Evolutionary conservation across 2,329 filamentous ascomycete species (phyloP), one percentile per base, ranked within the genome.

Genomic region (Clarireedia paspali): DNA sequence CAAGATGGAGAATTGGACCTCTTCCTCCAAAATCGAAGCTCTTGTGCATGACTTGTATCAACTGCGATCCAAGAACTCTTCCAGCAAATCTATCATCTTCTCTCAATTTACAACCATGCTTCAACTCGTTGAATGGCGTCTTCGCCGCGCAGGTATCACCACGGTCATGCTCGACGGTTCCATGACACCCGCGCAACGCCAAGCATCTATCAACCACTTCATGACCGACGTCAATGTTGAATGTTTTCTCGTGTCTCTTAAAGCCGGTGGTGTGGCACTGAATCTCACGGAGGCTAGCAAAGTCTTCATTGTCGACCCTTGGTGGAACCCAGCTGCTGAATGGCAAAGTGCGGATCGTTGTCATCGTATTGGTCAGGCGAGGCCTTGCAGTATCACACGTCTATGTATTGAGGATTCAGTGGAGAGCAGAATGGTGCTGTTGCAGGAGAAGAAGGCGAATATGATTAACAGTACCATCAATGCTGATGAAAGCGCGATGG

Each of bases 241-340:
- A 71, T 94, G 95, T 57, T 99, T 99, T 71, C 76, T 99, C 1
- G 94, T 99, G 0, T 96, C 91, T 0, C 78, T 99, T 59, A 97
- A 97, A 73, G 94, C 94, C 6, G 94, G 94, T 42, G 94, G 94
- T 68, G 94, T 99, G 0, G 94, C 94, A 0, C 76, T 99, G 60
- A 99, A 99, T 67, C 74, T 99, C 58, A 97, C 92, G 0, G 94
- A 99, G 71, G 94, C 94, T 0, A 95, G 89, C 2, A 81, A 89
- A 49, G 94, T 99, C 9, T 97, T 96, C 71, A 96, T 97, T 59
- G 85, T 97, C 57, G 94, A 99, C 67, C 94, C 94, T 78, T 97
- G 94, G 94, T 99, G 94, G 94, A 97, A 97, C 64, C 94, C 94
- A n/a, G 91, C 91, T n/a, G 92, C 92, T 0, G 94, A 99, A 74